Evolutionary conservation across 148 eudicot genomes (phyloP).

Genomic region (Arbutus unedo): DNA sequence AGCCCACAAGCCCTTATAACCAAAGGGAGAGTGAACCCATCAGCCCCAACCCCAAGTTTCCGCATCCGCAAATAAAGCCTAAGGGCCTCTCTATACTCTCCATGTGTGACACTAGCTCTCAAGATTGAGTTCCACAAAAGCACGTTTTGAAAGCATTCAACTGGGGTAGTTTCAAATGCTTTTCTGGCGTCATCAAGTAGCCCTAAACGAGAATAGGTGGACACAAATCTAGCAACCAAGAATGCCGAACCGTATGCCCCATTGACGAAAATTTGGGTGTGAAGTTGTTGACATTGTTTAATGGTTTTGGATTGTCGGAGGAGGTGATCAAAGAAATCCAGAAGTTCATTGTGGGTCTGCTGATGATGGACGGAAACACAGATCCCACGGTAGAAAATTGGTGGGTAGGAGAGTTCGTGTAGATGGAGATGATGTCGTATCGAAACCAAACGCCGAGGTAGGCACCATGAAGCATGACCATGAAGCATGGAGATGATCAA

Average conservation of each 20-base stretch:
- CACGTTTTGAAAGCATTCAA: slow-evolving; percentile 15
- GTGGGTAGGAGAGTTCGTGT: neutral
- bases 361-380: neutral
- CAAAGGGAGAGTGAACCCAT: slow-evolving; percentile 32
- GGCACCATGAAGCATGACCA: slow-evolving; percentile 26
- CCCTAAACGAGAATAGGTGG: slow-evolving; percentile 35
- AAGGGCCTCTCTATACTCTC: no score
- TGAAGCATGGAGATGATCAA: slow-evolving; percentile 18
- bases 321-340: slow-evolving; percentile 37
- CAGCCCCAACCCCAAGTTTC: no score
- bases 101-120: no score
- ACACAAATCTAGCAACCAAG: slow-evolving; percentile 43
- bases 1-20: slow-evolving; percentile 43
- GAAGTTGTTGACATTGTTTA: slow-evolving; percentile 36
- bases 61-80: no score
- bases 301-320: slow-evolving; percentile 30
- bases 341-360: slow-evolving; percentile 18
- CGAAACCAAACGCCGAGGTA: neutral
- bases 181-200: slow-evolving; percentile 36
- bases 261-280: slow-evolving; percentile 30
- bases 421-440: neutral
- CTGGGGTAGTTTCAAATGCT: slow-evolving; percentile 35
- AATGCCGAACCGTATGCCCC: slow-evolving; percentile 28
- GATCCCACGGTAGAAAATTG: slow-evolving; percentile 3
- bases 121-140: no score